Conservation (phyloP, 257 asterid genomes). For the Nemophila menziesii region DNA sequence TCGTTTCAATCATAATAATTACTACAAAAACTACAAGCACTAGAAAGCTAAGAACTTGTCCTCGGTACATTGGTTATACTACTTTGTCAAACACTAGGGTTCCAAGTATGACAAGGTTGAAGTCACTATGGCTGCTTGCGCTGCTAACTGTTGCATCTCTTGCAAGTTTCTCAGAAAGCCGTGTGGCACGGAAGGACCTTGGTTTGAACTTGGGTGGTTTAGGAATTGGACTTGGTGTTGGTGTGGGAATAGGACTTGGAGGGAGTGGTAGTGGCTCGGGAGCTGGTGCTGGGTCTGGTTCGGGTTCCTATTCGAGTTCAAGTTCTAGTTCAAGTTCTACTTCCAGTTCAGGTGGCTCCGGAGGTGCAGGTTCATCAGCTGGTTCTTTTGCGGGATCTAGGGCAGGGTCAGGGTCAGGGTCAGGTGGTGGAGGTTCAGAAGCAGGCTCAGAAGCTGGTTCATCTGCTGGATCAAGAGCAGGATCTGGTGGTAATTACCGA, state of each 20-base stretch:
- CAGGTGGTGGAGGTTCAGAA: slow-evolving; percentile 35
- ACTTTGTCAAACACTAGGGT: too few relatives aligned
- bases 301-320: slow-evolving; percentile 14
- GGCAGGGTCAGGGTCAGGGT: slow-evolving; percentile 58
- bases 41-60: background rate
- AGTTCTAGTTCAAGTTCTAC: slow-evolving; percentile 27
- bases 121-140: slow-evolving; percentile 15
- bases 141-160: slow-evolving; percentile 26
- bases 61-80: background rate
- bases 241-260: slow-evolving; percentile 48
- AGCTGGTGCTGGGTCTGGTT: slow-evolving; percentile 45
- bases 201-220: slow-evolving; percentile 42
- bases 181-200: slow-evolving; percentile 45
- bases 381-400: slow-evolving; percentile 47
- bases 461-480: slow-evolving; percentile 46
- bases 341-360: slow-evolving; percentile 9
- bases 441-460: slow-evolving; percentile 66
- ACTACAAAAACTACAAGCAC: slow-evolving; percentile 7
- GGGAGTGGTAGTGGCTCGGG: slow-evolving; percentile 59
- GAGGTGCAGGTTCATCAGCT: background rate
- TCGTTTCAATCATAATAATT: slow-evolving; percentile 1
- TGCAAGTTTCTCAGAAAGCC: slow-evolving; percentile 27
- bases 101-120: slow-evolving; percentile 23
- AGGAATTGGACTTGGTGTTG: slow-evolving; percentile 36
- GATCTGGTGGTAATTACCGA: slow-evolving; percentile 16